Evolutionary conservation across 1,284 basidiomycete species (phyloP).

Genomic region (Afroboletus lepidellus): DNA sequence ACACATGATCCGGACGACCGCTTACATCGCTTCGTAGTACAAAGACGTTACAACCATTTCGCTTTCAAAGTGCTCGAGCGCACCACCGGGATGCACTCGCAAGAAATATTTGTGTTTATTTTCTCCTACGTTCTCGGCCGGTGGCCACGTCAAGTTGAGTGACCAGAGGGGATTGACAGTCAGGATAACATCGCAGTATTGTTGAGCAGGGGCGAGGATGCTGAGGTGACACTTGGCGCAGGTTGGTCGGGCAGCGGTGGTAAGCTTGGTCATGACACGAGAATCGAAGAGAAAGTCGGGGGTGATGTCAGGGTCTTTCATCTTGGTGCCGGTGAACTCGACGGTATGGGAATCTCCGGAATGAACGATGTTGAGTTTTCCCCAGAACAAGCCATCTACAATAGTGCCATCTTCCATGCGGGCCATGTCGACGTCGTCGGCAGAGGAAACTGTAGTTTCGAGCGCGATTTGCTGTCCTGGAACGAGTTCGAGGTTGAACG

Average conservation of each 20-base stretch:
- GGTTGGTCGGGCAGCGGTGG: constrained; percentile 65
- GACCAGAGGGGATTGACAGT: constrained; percentile 69
- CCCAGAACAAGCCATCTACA: constrained; percentile 81
- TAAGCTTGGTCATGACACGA: constrained; percentile 68
- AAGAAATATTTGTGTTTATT: constrained; percentile 78
- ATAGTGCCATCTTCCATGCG: constrained; percentile 82
- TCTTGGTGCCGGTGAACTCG: constrained; percentile 76
- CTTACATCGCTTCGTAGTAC: constrained; percentile 77
- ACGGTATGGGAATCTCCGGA: constrained; percentile 69
- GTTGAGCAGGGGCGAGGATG: constrained; percentile 63
- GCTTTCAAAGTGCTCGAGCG: constrained; percentile 76
- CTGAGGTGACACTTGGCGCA: constrained; percentile 73
- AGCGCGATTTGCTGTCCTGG: constrained; percentile 74
- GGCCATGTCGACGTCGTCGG: constrained; percentile 79
- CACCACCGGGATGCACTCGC: constrained; percentile 75
- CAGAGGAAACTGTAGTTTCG: constrained; percentile 70
- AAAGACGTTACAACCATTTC: constrained; percentile 72
- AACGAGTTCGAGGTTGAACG: constrained; percentile 72
- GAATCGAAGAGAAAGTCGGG: constrained; percentile 72
- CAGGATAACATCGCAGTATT: constrained; percentile 75
- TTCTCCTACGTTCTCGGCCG: constrained; percentile 61
- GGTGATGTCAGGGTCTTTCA: constrained; percentile 56
- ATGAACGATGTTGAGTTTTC: constrained; percentile 78
- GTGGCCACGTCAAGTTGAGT: constrained; percentile 70
- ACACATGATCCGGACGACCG: constrained; percentile 10